phyloP scores from a whole-genome alignment of 1,284 basidiomycete genomes.

The Ganoderma resinaceum region DNA sequence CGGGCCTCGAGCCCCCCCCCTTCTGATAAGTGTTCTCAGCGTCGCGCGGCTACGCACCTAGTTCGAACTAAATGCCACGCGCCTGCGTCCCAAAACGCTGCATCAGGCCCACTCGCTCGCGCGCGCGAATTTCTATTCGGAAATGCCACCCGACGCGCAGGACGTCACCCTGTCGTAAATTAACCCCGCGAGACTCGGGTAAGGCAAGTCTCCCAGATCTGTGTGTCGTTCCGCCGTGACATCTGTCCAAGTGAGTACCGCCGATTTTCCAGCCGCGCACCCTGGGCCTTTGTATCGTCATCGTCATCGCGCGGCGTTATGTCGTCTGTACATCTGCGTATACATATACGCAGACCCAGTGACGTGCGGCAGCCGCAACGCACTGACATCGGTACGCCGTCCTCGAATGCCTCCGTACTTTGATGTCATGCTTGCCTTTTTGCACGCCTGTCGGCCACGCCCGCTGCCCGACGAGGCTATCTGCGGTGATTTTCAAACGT shows the following conservation, averaged over 20 bases:
- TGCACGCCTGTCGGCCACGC: background rate
- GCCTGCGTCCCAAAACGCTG: background rate
- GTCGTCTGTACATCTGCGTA: background rate
- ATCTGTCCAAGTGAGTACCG: slow-evolving; percentile 3
- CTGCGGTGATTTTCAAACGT: background rate
- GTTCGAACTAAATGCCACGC: background rate
- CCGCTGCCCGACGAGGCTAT: background rate
- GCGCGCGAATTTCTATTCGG: background rate
- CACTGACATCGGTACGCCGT: background rate
- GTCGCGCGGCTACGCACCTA: too few relatives aligned
- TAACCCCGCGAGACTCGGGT: background rate
- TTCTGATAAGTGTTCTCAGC: background rate
- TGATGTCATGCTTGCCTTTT: background rate
- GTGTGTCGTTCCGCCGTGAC: background rate
- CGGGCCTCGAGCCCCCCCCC: background rate
- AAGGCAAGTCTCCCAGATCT: background rate
- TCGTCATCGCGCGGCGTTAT: background rate
- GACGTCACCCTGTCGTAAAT: background rate
- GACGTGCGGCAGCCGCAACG: background rate
- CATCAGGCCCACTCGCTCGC: background rate
- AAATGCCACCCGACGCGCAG: background rate
- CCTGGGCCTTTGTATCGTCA: background rate
- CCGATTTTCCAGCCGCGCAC: background rate
- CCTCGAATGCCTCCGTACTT: background rate
- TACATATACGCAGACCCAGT: background rate